Conservation (phyloP, 2,329 filamentous ascomycete genomes). For the Xylaria sp. region DNA sequence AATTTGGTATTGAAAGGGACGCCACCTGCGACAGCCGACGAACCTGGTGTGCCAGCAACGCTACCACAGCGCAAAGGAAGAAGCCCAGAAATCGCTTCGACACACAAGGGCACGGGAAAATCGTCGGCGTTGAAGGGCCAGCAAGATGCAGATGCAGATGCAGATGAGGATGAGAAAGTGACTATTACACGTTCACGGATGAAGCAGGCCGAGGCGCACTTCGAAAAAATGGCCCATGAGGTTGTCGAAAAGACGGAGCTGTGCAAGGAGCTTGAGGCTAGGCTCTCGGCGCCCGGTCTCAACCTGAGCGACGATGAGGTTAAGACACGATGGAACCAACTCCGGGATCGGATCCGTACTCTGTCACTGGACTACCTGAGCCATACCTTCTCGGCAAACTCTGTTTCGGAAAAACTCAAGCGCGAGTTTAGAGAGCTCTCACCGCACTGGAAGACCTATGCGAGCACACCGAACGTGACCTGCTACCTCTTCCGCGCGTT, state of each 20-base stretch:
- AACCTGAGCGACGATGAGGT: conserved; percentile 31
- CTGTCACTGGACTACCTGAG: conserved; percentile 33
- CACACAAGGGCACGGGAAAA: not conserved
- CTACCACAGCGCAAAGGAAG: not conserved
- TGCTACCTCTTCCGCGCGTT: conserved; percentile 39
- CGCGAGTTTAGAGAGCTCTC: conserved; percentile 36
- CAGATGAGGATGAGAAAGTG: conserved; percentile 21
- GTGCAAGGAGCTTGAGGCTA: conserved; percentile 26
- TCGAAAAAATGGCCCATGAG: conserved; percentile 18
- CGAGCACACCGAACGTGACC: conserved; percentile 27
- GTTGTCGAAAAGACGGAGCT: conserved; percentile 30
- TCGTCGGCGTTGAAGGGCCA: not conserved
- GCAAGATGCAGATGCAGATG: conserved; percentile 4
- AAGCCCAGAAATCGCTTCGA: not conserved
- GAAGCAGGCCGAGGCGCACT: conserved; percentile 29
- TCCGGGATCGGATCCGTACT: conserved; percentile 32
- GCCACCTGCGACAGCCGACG: not conserved
- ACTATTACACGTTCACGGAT: conserved; percentile 30
- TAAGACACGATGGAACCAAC: conserved; percentile 29
- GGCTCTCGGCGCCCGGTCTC: not conserved
- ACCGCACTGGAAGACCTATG: conserved; percentile 37
- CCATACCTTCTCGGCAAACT: conserved; percentile 17
- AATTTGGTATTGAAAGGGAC: conserved; percentile 11
- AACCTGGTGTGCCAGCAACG: not conserved
- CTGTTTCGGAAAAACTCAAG: conserved; percentile 26